These are phyloP conservation scores for Oryza australiensis DNA, from an alignment of 176 grass and related monocot genomes.

Conservation along the genomic window DNA sequence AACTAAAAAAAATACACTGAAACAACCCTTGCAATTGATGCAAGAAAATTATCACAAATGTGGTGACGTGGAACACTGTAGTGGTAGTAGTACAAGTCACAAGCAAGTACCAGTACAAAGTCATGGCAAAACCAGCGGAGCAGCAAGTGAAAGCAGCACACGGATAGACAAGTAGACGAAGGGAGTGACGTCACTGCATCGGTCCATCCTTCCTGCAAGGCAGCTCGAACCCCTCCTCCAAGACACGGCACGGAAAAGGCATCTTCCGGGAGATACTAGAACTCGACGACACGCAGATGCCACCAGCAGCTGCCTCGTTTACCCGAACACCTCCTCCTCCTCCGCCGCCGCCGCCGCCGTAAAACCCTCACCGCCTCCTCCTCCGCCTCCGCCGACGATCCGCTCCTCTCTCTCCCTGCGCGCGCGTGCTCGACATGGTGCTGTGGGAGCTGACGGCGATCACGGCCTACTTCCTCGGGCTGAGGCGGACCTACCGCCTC, in stretches of 20 bases:
- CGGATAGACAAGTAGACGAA: background rate
- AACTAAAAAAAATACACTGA: too few species aligned
- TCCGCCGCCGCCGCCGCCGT: background rate
- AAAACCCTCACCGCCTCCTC: background rate
- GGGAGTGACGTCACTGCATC: background rate
- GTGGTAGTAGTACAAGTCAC: too few species aligned
- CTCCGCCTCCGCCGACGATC: background rate
- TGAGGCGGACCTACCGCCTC: conserved; percentile 75
- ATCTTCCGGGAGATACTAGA: background rate
- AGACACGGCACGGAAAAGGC: background rate
- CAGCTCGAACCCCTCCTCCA: conserved; percentile 31
- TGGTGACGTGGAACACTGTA: too few species aligned
- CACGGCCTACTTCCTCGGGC: conserved; percentile 93
- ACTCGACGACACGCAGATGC: background rate
- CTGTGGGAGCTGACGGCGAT: conserved; percentile 94
- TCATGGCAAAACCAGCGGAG: too few species aligned
- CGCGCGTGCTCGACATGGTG: conserved; percentile 47
- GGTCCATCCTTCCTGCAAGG: background rate
- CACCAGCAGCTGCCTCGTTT: background rate
- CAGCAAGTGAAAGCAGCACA: too few species aligned
- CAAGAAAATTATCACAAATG: too few species aligned
- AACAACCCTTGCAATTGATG: too few species aligned
- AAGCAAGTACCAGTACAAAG: too few species aligned
- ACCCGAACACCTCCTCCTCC: background rate
- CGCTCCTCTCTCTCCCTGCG: background rate